These are phyloP conservation scores for Aspergillus hortae DNA, from an alignment of 2,329 filamentous ascomycete genomes.

Conservation along the genomic window DNA sequence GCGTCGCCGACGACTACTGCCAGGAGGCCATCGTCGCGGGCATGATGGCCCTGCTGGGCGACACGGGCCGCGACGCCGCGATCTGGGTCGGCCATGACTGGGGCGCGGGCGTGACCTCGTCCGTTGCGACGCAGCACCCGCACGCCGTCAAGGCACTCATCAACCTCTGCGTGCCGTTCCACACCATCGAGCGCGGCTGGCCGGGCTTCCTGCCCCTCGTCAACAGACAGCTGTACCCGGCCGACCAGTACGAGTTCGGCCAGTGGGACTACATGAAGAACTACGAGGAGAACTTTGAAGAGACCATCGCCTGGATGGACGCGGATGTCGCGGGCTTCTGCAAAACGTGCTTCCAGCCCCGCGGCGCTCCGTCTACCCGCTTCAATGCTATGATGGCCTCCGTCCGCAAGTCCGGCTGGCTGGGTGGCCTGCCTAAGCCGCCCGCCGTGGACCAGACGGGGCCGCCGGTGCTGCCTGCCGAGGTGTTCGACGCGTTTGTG, in stretches of 20 bases:
- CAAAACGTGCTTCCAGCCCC: neutral
- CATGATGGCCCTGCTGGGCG: constrained; percentile 12
- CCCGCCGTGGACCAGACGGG: constrained; percentile 1
- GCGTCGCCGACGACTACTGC: constrained; percentile 10
- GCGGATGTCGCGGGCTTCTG: constrained; percentile 1
- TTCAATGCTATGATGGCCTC: neutral
- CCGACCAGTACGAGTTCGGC: constrained; percentile 31
- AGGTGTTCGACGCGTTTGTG: constrained; percentile 3
- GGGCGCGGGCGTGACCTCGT: constrained; percentile 10
- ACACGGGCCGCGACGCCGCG: constrained; percentile 17
- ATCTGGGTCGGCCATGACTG: constrained; percentile 21
- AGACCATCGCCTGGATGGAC: constrained; percentile 2
- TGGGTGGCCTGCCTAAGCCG: neutral
- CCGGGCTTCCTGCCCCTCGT: constrained; percentile 31
- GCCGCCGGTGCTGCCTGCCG: neutral
- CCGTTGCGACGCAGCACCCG: constrained; percentile 5
- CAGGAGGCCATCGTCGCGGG: constrained; percentile 13
- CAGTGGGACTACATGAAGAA: constrained; percentile 9
- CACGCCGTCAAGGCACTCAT: constrained; percentile 4
- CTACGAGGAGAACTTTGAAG: constrained; percentile 5
- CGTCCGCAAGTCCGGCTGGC: constrained; percentile 1
- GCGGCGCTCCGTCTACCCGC: neutral
- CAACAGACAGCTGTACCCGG: constrained; percentile 46
- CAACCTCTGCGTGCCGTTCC: constrained; percentile 40
- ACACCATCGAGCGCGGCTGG: constrained; percentile 40